Conservation (phyloP, 371 early-diverging fungal genomes). For the Dichotomocladium elegans region DNA sequence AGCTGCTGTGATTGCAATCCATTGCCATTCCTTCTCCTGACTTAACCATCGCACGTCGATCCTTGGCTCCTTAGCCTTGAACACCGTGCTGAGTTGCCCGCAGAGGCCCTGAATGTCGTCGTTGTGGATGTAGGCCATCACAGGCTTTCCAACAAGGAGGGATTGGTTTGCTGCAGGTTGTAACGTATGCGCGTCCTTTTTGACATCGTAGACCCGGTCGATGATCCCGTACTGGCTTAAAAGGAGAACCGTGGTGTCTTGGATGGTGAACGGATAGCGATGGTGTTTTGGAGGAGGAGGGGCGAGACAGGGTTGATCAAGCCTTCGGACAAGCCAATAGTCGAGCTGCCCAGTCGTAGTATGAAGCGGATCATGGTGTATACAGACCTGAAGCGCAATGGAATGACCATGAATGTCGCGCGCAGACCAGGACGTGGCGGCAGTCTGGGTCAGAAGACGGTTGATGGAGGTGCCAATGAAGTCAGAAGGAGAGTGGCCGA, state of each 20-base stretch:
- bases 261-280: neutral
- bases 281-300: neutral
- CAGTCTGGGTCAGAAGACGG: conserved; percentile 1
- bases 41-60: conserved; percentile 30
- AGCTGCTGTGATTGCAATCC: conserved; percentile 19
- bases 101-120: conserved; percentile 31
- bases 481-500: conserved; percentile 23
- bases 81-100: conserved; percentile 14
- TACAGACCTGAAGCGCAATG: conserved; percentile 22
- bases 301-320: neutral
- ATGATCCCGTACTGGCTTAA: conserved; percentile 32
- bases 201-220: conserved; percentile 24
- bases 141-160: conserved; percentile 27
- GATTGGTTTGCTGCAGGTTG: neutral
- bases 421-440: neutral
- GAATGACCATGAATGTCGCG: neutral
- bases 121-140: conserved; percentile 38
- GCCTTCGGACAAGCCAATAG: conserved; percentile 32
- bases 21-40: conserved; percentile 9
- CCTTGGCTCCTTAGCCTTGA: conserved; percentile 6
- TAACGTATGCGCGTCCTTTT: conserved; percentile 3
- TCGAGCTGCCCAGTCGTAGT: conserved; percentile 17
- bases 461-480: conserved; percentile 21
- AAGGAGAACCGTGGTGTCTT: conserved; percentile 19
- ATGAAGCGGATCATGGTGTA: conserved; percentile 28